Percentiles rank a stretch among this genome's conserved stretches.
phyloP scores from a whole-genome alignment of 768 basidiomycete species.

The Mrakia gelida region DNA sequence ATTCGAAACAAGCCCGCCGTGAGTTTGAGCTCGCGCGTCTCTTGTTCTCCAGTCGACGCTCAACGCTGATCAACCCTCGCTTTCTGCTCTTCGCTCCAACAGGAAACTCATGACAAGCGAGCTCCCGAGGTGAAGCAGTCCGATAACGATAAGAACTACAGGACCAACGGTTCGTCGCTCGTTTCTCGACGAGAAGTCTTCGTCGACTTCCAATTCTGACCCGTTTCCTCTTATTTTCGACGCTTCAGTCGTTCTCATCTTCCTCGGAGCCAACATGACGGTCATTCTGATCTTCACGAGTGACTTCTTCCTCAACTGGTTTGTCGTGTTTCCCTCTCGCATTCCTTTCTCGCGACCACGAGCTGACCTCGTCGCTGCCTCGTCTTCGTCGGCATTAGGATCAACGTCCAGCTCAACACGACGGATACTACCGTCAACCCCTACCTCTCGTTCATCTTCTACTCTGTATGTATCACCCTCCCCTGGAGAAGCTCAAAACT shows the following conservation, averaged over 20 bases:
- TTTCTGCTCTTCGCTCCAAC: too few relatives aligned
- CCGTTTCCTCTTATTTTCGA: background rate
- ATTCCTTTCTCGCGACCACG: too few relatives aligned
- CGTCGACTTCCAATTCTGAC: background rate
- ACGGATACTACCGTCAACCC: conserved; percentile 70
- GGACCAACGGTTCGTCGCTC: conserved; percentile 35
- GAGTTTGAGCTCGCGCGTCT: background rate
- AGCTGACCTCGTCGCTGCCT: too few relatives aligned
- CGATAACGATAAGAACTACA: conserved; percentile 50
- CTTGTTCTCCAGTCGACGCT: background rate
- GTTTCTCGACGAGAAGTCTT: background rate
- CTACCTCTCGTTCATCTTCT: conserved; percentile 50
- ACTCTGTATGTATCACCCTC: background rate
- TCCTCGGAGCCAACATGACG: conserved; percentile 68
- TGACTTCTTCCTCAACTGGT: conserved; percentile 64
- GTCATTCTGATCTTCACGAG: conserved; percentile 54
- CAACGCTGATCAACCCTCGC: background rate
- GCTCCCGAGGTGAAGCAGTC: conserved; percentile 83
- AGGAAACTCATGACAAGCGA: conserved; percentile 69
- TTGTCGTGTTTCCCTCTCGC: too few relatives aligned
- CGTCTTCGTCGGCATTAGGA: conserved; percentile 40
- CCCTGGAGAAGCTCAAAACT: background rate
- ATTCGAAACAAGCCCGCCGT: conserved; percentile 61
- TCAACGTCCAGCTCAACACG: conserved; percentile 53
- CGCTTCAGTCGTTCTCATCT: conserved; percentile 37